phyloP scores from a whole-genome alignment of 2,329 filamentous ascomycete species.

The Penicillium sp. region DNA sequence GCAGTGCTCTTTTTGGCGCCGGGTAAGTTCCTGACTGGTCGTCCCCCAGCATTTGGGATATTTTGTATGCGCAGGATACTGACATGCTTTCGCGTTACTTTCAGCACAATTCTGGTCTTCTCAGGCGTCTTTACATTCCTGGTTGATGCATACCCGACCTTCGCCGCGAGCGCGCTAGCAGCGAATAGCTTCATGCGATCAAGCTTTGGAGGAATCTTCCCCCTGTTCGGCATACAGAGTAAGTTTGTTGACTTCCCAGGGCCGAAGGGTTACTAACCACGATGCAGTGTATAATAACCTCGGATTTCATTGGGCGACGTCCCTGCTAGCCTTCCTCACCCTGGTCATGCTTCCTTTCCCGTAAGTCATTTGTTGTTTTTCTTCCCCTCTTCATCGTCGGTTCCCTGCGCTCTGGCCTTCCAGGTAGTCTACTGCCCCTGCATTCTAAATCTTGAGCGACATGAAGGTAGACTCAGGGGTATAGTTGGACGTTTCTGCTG shows the following conservation, averaged over 20 bases:
- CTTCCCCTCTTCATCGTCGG: neutral
- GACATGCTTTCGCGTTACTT: conserved; percentile 23
- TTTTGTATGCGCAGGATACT: conserved; percentile 21
- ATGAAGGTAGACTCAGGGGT: neutral
- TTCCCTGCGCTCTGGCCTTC: conserved; percentile 13
- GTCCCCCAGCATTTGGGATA: neutral
- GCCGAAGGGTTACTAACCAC: conserved; percentile 23
- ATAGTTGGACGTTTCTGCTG: conserved; percentile 5
- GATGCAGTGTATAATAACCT: conserved; percentile 49
- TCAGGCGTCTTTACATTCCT: conserved; percentile 87
- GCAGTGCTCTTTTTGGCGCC: conserved; percentile 68
- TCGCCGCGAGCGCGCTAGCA: conserved; percentile 66
- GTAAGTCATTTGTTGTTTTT: conserved; percentile 35
- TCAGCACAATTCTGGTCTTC: conserved; percentile 74
- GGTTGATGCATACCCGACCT: conserved; percentile 60
- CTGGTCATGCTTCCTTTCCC: conserved; percentile 49
- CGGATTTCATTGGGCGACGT: conserved; percentile 51
- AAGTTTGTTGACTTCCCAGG: conserved; percentile 25
- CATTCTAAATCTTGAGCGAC: conserved; percentile 9
- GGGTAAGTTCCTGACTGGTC: conserved; percentile 57
- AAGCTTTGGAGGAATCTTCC: conserved; percentile 76
- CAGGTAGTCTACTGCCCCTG: conserved; percentile 6
- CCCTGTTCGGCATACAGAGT: conserved; percentile 68
- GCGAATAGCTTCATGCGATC: conserved; percentile 81
- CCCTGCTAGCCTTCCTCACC: conserved; percentile 47